Base-by-base conservation (phyloP, 1,139 yeast species). In the Geotrichum restrictum region DNA sequence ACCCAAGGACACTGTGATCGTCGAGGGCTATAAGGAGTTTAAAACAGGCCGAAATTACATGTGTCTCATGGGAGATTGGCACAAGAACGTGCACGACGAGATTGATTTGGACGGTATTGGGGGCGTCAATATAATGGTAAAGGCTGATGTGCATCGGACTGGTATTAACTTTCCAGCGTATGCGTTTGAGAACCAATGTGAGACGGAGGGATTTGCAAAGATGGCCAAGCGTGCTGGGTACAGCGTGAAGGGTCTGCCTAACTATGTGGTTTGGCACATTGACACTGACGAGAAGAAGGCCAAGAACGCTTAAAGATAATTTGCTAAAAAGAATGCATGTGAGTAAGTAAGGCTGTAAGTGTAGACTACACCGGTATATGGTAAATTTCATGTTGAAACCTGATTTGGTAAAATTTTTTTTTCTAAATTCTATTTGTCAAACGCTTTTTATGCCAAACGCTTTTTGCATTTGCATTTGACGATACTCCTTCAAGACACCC, bases 141-240 rank as follows among this genome's bases (percentile, higher is more conserved):
- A 82, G 65, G 95, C 95, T 0, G 80, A 79, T 59, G 81, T 85
- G 13, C 88, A 88, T 67, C 76, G 94, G 59, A 80, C 79, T 56
- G 96, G 96, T 42, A 85, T 84, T 24, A 86, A 85, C 66, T 88
- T 88, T 74, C 95, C 96, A 8, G 95, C 95, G 2, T 88, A 86
- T 64, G 83, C 96, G 2, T 88, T 87, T 66, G 80, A 83, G 67
- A 88, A 87, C 64, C 96, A 88, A 66, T 96, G 95, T 0, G 96
- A 88, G 66, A 88, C 96, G 18, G 70, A 88, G 67, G 96, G 94
- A 0, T 88, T 88, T 70, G 96, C 95, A 48, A 88, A 87, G 64
- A 78, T 88, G 88, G 84, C 91, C 34, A 85, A 78, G 61, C 74
- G 76, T 52, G 85, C 88, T 85, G 94, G 94, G 2, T 85, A 80